Evolutionary conservation across 2,329 filamentous ascomycete genomes (phyloP).

Genomic region (Paracoccidioides brasiliensis): DNA sequence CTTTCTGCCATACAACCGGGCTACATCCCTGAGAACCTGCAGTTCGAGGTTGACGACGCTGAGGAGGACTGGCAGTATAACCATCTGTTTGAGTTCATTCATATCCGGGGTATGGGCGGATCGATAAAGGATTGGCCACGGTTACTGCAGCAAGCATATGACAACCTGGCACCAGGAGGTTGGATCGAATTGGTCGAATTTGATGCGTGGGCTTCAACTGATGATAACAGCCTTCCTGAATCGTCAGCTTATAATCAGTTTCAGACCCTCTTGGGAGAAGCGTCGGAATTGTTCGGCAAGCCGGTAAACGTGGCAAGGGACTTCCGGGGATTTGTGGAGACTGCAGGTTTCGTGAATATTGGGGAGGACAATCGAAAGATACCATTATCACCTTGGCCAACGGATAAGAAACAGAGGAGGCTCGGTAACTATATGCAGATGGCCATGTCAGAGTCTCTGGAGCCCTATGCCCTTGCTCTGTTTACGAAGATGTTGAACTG

Average conservation of each 20-base stretch:
- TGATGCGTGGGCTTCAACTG: slow-evolving; percentile 19
- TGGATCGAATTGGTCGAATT: slow-evolving; percentile 21
- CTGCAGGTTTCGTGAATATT: slow-evolving; percentile 41
- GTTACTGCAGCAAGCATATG: slow-evolving; percentile 15
- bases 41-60: slow-evolving; percentile 36
- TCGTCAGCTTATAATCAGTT: slow-evolving; percentile 13
- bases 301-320: slow-evolving; percentile 17
- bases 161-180: slow-evolving; percentile 18
- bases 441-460: slow-evolving; percentile 14
- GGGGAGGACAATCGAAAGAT: slow-evolving; percentile 25
- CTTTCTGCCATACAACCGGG: slow-evolving; percentile 24
- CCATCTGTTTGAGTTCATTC: slow-evolving; percentile 29
- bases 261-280: slow-evolving; percentile 12
- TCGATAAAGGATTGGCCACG: slow-evolving; percentile 22
- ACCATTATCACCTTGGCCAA: slow-evolving; percentile 29
- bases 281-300: slow-evolving; percentile 16
- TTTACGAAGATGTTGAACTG: slow-evolving; percentile 18
- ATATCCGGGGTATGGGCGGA: slow-evolving; percentile 24
- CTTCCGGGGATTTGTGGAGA: slow-evolving; percentile 30
- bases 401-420: slow-evolving; percentile 10
- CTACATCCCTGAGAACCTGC: slow-evolving; percentile 38
- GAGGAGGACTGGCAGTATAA: slow-evolving; percentile 29
- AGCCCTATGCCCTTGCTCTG: slow-evolving; percentile 15
- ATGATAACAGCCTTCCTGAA: slow-evolving; percentile 17
- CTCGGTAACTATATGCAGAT: slow-evolving; percentile 12